phyloP scores from a whole-genome alignment of 352 stramenopile species.

The Globisporangium uncinulatum region DNA sequence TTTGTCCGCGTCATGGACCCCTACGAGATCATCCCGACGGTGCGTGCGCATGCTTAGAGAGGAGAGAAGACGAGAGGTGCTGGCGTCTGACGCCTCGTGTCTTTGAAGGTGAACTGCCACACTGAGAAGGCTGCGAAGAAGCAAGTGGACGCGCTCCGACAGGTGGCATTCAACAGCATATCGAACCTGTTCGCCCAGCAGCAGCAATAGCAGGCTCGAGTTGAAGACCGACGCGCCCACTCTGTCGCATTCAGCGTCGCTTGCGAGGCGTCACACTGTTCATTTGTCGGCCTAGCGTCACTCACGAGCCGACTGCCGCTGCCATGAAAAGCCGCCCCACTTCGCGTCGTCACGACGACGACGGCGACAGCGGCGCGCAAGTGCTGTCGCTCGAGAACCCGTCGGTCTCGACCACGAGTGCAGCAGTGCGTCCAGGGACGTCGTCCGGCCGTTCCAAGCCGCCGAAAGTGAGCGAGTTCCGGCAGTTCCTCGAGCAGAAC shows the following conservation, averaged over 20 bases:
- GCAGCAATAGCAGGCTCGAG: constrained; percentile 9
- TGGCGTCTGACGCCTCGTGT: not conserved
- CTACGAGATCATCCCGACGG: constrained; percentile 89
- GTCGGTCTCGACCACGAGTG: not conserved
- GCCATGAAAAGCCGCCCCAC: constrained; percentile 2
- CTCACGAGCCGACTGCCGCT: not conserved
- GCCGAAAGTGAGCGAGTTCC: constrained; percentile 65
- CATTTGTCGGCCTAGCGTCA: too few species aligned
- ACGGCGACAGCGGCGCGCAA: constrained; percentile 22
- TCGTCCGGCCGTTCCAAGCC: constrained; percentile 29
- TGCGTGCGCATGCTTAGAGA: constrained; percentile 17
- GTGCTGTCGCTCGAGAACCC: constrained; percentile 44
- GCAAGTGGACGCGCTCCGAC: constrained; percentile 59
- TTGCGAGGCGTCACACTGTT: too few species aligned
- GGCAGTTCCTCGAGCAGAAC: constrained; percentile 57
- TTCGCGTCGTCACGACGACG: not conserved
- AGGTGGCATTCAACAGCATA: constrained; percentile 63
- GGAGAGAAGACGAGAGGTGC: too few species aligned
- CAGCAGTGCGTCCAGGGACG: not conserved
- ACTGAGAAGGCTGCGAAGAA: constrained; percentile 56
- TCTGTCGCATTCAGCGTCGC: too few species aligned
- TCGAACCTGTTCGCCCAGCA: constrained; percentile 40
- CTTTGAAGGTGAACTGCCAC: constrained; percentile 63
- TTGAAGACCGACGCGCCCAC: not conserved
- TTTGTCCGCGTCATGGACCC: constrained; percentile 88